phyloP scores from a whole-genome alignment of 2,329 filamentous ascomycete genomes.

The Pezicula rhizophila region DNA sequence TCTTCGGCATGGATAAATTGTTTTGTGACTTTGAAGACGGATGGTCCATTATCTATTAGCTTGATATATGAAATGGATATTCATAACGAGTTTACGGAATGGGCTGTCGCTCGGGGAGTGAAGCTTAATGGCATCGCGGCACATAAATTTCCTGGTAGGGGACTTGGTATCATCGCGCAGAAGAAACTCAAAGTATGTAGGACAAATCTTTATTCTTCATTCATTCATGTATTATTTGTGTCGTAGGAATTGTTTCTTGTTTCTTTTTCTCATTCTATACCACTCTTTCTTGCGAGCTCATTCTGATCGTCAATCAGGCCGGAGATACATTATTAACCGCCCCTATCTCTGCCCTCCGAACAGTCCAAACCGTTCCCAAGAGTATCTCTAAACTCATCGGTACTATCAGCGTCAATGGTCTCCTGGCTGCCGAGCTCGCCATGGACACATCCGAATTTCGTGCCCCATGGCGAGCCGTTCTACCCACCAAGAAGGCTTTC shows the following conservation, averaged over 20 bases:
- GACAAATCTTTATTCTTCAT: not conserved
- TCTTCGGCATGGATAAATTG: too few species aligned
- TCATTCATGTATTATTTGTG: not conserved
- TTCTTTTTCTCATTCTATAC: not conserved
- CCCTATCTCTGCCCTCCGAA: slow-evolving; percentile 57
- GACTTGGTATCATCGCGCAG: slow-evolving; percentile 72
- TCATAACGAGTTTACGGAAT: slow-evolving; percentile 54
- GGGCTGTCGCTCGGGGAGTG: slow-evolving; percentile 62
- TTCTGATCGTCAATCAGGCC: slow-evolving; percentile 36
- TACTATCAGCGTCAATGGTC: slow-evolving; percentile 59
- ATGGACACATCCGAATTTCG: slow-evolving; percentile 45
- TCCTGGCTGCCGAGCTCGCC: slow-evolving; percentile 64
- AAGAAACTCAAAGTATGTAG: slow-evolving; percentile 54
- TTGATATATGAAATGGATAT: slow-evolving; percentile 19
- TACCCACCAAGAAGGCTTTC: slow-evolving; percentile 60
- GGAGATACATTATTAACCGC: slow-evolving; percentile 59
- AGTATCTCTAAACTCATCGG: slow-evolving; percentile 46
- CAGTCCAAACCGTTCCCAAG: slow-evolving; percentile 52
- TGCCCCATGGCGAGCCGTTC: slow-evolving; percentile 56
- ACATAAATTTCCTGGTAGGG: slow-evolving; percentile 61
- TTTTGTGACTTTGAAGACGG: too few species aligned
- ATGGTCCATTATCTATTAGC: too few species aligned
- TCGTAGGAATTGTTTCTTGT: not conserved
- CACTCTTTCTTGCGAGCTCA: not conserved
- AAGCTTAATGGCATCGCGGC: slow-evolving; percentile 62